Evolutionary conservation across 164 flowering plant genomes (phyloP), one percentile per base, ranked within the genome.

Genomic region (Kingdonia uniflora): DNA sequence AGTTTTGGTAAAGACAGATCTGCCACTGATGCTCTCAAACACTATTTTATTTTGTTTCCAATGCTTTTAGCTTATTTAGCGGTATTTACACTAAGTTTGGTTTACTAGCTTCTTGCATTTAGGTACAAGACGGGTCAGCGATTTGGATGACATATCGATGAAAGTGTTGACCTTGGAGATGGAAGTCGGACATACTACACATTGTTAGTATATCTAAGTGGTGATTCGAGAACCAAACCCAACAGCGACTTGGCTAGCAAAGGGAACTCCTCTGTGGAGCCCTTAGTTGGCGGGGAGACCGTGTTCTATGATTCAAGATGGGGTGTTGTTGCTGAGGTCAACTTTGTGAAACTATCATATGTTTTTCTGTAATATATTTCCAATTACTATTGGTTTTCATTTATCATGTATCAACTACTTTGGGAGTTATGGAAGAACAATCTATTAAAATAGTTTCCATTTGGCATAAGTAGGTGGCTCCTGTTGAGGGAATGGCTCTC

Each of bases 121-220:
- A 87, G 98, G 79, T 92, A 92, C 64, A 82, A 73, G 65, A 80
- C 66, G 44, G 94, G 96, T 25, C 98, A 92, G 66, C 77, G 80
- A 19, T 88, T 92, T 76, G 96, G 96, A 17, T 67, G 81, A 21
- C 98, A 92, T 61, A 88, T 92, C 59, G 98, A 92, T 80, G 98
- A 86, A 72, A 88, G 98, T 58, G 76, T 76, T 66, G 74, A 81
- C 70, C 78, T 88, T 66, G 89, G 76, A 46, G 84, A 73, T 4
- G 94, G 96, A 20, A 75, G 69, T 49, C 68, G 66, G 25, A 88
- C 96, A 3, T 64, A 76, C 46, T 92, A 92, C 66, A 92, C 98
- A 23, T 61, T 92, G 64, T 64, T 92, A 53, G 70, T 92, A 57
- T 92, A 92, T 64, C 69, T 92, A 23, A 84, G 79, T 70, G 98